Conservation (phyloP, 2,329 filamentous ascomycete genomes). For the Fonsecaea nubica region DNA sequence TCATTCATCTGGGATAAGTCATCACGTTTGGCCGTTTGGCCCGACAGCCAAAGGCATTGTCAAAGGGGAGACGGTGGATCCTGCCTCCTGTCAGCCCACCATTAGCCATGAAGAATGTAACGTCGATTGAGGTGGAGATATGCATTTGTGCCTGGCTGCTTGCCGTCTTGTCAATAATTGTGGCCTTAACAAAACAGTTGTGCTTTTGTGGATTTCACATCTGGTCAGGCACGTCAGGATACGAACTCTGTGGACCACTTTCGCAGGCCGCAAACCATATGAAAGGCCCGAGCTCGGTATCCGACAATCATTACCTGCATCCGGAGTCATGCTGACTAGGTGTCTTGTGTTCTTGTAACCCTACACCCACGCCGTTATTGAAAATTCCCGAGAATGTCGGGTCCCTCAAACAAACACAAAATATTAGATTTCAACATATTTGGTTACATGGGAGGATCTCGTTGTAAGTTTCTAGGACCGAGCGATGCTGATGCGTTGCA, state of each 20-base stretch:
- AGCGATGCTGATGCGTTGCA: too few relatives aligned
- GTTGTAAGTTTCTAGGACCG: too few relatives aligned
- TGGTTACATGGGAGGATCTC: not conserved
- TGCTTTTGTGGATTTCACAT: not conserved
- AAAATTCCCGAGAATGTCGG: not conserved
- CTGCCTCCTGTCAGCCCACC: constrained; percentile 3
- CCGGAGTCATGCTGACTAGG: not conserved
- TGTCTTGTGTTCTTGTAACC: not conserved
- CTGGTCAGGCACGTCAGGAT: not conserved
- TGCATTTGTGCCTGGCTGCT: constrained; percentile 15
- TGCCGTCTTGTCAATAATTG: not conserved
- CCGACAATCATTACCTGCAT: not conserved
- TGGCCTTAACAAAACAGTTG: not conserved
- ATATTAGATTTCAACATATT: not conserved
- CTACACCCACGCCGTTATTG: not conserved
- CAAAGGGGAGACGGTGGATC: too few relatives aligned
- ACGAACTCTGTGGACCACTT: not conserved
- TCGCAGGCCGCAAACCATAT: not conserved
- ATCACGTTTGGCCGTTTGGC: not conserved
- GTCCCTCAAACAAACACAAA: not conserved
- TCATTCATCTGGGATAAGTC: not conserved
- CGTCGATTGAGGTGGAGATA: constrained; percentile 10
- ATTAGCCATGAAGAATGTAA: constrained; percentile 11
- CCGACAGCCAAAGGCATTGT: too few relatives aligned
- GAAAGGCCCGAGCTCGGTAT: not conserved